Evolutionary conservation across 192 early-diverging fungal genomes (phyloP).

Genomic region (Cladochytrium replicatum): DNA sequence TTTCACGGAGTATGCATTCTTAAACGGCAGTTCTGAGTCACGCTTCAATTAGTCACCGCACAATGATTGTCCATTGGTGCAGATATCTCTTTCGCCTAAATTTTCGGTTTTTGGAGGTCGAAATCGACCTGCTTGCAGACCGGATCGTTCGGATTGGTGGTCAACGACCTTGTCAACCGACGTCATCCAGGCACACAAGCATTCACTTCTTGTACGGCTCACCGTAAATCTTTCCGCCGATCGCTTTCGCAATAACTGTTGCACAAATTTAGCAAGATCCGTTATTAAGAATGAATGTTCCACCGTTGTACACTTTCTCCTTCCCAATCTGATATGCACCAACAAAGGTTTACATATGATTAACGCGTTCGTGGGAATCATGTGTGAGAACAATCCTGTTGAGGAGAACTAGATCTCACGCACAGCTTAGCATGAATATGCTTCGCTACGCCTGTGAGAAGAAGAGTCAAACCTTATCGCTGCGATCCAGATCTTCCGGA

Average conservation of each 20-base stretch:
- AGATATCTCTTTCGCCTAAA: background rate
- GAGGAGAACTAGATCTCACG: too few species aligned
- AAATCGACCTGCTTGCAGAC: constrained; percentile 63
- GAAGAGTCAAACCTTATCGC: too few species aligned
- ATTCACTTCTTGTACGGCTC: constrained; percentile 44
- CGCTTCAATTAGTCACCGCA: too few species aligned
- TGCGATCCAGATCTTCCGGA: too few species aligned
- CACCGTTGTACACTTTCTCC: constrained; percentile 58
- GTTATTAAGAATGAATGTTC: background rate
- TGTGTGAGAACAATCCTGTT: too few species aligned
- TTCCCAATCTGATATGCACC: constrained; percentile 88
- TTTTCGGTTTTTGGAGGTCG: constrained; percentile 41
- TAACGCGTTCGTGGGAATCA: too few species aligned
- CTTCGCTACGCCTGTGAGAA: too few species aligned
- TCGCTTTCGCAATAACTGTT: constrained; percentile 50
- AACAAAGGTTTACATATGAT: too few species aligned
- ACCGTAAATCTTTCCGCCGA: constrained; percentile 57
- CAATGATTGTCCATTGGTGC: background rate
- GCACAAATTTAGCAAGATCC: background rate
- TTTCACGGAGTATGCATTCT: background rate
- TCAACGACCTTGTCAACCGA: constrained; percentile 45
- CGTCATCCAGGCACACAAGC: constrained; percentile 55
- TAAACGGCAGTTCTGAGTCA: constrained; percentile 1
- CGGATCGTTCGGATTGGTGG: constrained; percentile 42
- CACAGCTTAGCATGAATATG: too few species aligned